Evolutionary conservation across 129 eudicot genomes (phyloP).

Genomic region (Pulicaria dysenterica): DNA sequence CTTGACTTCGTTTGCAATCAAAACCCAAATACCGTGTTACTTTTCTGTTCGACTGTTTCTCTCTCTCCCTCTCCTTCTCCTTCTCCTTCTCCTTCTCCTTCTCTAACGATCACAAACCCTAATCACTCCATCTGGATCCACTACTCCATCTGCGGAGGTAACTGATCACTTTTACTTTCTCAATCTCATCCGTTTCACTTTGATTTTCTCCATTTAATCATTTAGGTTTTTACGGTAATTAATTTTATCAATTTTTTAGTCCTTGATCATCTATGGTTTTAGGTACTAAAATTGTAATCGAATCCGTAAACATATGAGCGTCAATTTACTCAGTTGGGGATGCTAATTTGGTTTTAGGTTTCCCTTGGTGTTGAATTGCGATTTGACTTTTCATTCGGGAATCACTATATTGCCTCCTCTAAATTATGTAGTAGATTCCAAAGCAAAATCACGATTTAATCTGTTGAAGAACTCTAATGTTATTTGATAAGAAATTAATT

Average conservation of each 20-base stretch:
- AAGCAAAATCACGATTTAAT: neutral
- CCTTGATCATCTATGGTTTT: slow-evolving; percentile 10
- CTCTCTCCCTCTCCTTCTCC: slow-evolving; percentile 3
- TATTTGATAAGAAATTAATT: neutral
- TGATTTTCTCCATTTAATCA: neutral
- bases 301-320: neutral
- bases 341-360: neutral
- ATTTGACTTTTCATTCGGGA: neutral
- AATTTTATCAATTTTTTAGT: neutral
- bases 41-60: slow-evolving; percentile 18
- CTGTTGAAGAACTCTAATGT: neutral
- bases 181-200: slow-evolving; percentile 5
- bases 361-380: neutral
- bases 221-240: neutral
- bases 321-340: slow-evolving; percentile 5
- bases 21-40: slow-evolving; percentile 1
- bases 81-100: slow-evolving; percentile 4
- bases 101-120: slow-evolving; percentile 23
- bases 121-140: slow-evolving; percentile 26
- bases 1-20: slow-evolving; percentile 25
- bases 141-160: slow-evolving; percentile 25
- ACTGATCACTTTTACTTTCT: slow-evolving; percentile 25
- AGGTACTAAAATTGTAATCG: neutral
- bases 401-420: slow-evolving; percentile 9
- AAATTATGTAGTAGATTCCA: slow-evolving; percentile 6